Evolutionary conservation across 2,329 filamentous ascomycete genomes (phyloP).

Genomic region (Tolypocladium paradoxum): DNA sequence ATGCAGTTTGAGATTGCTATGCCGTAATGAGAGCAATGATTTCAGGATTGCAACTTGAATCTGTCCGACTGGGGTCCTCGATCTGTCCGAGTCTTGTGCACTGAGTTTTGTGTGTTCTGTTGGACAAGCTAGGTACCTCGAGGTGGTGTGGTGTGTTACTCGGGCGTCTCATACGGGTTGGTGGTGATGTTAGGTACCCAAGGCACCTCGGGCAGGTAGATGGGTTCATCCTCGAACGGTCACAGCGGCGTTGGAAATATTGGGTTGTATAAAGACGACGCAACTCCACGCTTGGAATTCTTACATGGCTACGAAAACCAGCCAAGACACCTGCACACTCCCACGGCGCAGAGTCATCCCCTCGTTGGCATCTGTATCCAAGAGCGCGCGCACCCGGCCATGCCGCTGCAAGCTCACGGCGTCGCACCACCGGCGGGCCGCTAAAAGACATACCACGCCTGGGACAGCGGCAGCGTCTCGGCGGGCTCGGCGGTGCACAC

Average conservation of each 20-base stretch:
- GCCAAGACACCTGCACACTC: too few species aligned
- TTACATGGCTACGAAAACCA: background rate
- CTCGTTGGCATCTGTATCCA: background rate
- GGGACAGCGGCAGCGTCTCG: conserved; percentile 60
- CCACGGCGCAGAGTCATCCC: background rate
- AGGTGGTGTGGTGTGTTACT: too few species aligned
- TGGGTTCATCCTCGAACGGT: too few species aligned
- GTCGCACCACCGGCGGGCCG: background rate
- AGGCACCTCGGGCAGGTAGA: too few species aligned
- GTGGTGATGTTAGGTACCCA: too few species aligned
- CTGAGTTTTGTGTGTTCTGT: too few species aligned
- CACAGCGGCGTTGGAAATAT: background rate
- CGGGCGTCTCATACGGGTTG: too few species aligned
- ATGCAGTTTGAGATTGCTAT: conserved; percentile 10
- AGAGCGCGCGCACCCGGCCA: background rate
- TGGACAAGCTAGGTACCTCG: too few species aligned
- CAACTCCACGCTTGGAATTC: background rate
- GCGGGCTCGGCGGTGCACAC: conserved; percentile 65
- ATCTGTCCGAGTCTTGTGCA: too few species aligned
- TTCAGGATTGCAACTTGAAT: conserved; percentile 1
- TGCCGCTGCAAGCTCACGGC: too few species aligned
- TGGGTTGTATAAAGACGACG: background rate
- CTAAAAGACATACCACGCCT: conserved; percentile 67
- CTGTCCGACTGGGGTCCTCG: too few species aligned
- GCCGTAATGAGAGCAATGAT: conserved; percentile 21